These are phyloP conservation scores for Allium fistulosum DNA, from an alignment of 106 monocot genomes.

Conservation along the genomic window DNA sequence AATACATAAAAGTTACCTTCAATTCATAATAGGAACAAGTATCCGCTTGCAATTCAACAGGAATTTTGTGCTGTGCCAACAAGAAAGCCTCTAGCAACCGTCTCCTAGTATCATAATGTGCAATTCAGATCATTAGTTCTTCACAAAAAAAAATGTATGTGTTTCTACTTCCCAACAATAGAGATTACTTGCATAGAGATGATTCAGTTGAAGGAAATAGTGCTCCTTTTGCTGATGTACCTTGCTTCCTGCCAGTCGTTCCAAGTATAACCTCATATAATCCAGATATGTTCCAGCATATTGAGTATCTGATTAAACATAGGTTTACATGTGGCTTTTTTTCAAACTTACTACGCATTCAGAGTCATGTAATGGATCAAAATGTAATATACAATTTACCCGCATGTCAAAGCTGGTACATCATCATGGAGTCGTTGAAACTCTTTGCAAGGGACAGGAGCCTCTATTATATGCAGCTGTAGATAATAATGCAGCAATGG, in stretches of 20 bases:
- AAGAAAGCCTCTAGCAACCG: slow-evolving; percentile 66
- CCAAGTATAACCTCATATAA: slow-evolving; percentile 89
- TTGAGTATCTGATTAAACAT: slow-evolving; percentile 59
- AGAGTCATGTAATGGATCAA: not conserved
- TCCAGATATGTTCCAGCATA: slow-evolving; percentile 86
- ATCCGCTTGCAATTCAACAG: slow-evolving; percentile 12
- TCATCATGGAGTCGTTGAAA: slow-evolving; percentile 40
- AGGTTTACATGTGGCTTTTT: not conserved
- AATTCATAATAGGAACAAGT: slow-evolving; percentile 49
- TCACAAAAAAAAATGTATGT: slow-evolving; percentile 12
- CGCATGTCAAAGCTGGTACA: slow-evolving; percentile 63
- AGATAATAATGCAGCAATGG: not conserved
- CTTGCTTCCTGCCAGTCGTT: slow-evolving; percentile 92
- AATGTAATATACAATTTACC: slow-evolving; percentile 25
- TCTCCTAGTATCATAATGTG: slow-evolving; percentile 33
- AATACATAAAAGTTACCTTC: slow-evolving; percentile 39
- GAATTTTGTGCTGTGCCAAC: slow-evolving; percentile 19
- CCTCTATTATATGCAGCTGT: slow-evolving; percentile 45
- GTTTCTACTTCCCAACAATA: not conserved
- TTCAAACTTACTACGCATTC: not conserved
- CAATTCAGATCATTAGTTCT: too few relatives aligned
- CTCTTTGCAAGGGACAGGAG: slow-evolving; percentile 49
- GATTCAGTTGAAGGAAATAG: slow-evolving; percentile 67
- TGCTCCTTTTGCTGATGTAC: slow-evolving; percentile 79
- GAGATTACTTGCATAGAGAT: slow-evolving; percentile 69